These are phyloP conservation scores for Cercospora sp. DNA, from an alignment of 2,329 filamentous ascomycete genomes.

Conservation along the genomic window DNA sequence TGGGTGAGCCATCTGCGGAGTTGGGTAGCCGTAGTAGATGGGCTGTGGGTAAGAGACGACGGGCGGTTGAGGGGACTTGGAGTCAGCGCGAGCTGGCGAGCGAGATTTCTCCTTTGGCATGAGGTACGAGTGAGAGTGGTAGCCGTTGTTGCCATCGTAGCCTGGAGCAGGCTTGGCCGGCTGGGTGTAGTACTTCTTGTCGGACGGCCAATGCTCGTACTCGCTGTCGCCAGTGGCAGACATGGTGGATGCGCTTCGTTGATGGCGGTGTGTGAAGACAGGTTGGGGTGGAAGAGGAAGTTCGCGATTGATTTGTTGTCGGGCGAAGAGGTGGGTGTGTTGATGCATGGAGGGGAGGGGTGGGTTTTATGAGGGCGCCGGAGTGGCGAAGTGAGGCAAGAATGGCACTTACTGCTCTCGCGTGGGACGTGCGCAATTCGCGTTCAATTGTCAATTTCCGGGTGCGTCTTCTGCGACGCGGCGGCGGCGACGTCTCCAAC, in stretches of 20 bases:
- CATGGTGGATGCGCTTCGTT: slow-evolving; percentile 4
- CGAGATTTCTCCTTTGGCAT: slow-evolving; percentile 25
- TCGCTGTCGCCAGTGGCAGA: slow-evolving; percentile 26
- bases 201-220: slow-evolving; percentile 38
- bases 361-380: no score
- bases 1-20: slow-evolving; percentile 16
- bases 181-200: slow-evolving; percentile 23
- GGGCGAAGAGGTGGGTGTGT: neutral
- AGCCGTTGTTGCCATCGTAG: slow-evolving; percentile 35
- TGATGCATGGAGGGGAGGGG: slow-evolving; percentile 15
- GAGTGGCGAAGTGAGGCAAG: slow-evolving; percentile 11
- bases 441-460: slow-evolving; percentile 6
- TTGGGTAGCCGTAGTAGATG: slow-evolving; percentile 25
- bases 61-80: slow-evolving; percentile 18
- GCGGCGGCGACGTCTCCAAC: slow-evolving; percentile 31
- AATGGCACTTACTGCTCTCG: slow-evolving; percentile 19
- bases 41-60: slow-evolving; percentile 25
- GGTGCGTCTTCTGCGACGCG: slow-evolving; percentile 20
- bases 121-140: slow-evolving; percentile 33
- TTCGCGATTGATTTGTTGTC: slow-evolving; percentile 11
- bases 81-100: slow-evolving; percentile 18
- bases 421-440: slow-evolving; percentile 4
- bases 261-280: slow-evolving; percentile 3
- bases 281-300: slow-evolving; percentile 18
- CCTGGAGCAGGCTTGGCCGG: slow-evolving; percentile 23